Conservation (phyloP, 495 filamentous ascomycete species). For the Cladorrhinum samala region DNA sequence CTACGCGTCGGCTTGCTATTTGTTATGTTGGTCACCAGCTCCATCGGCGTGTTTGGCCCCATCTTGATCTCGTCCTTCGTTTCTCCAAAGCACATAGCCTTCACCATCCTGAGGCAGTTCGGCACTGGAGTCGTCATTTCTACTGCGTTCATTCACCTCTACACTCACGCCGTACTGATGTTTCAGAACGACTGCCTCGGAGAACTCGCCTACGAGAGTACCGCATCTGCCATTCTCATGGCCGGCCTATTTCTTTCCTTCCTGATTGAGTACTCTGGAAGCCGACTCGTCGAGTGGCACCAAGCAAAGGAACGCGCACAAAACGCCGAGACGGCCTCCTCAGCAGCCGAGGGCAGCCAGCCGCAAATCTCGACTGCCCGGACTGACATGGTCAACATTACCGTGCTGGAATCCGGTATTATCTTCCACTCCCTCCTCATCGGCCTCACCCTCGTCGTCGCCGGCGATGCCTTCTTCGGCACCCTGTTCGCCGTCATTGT, state of each 20-base stretch:
- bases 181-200: constrained; percentile 59
- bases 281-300: constrained; percentile 42
- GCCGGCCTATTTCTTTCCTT: constrained; percentile 60
- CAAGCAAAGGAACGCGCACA: constrained; percentile 18
- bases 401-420: constrained; percentile 64
- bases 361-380: neutral
- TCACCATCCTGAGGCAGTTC: constrained; percentile 59
- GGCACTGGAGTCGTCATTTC: constrained; percentile 69
- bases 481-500: constrained; percentile 54
- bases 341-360: neutral
- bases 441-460: constrained; percentile 53
- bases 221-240: constrained; percentile 57
- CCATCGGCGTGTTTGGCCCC: constrained; percentile 37
- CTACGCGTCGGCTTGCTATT: constrained; percentile 57
- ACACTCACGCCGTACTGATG: constrained; percentile 58
- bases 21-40: constrained; percentile 33
- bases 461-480: constrained; percentile 49
- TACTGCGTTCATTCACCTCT: constrained; percentile 65
- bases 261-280: constrained; percentile 52
- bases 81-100: constrained; percentile 27
- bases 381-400: constrained; percentile 47
- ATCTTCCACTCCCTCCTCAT: constrained; percentile 66
- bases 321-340: neutral
- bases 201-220: constrained; percentile 53
- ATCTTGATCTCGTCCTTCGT: constrained; percentile 35